phyloP scores from a whole-genome alignment of 2,329 filamentous ascomycete species.

The Podosphaera leucotricha region DNA sequence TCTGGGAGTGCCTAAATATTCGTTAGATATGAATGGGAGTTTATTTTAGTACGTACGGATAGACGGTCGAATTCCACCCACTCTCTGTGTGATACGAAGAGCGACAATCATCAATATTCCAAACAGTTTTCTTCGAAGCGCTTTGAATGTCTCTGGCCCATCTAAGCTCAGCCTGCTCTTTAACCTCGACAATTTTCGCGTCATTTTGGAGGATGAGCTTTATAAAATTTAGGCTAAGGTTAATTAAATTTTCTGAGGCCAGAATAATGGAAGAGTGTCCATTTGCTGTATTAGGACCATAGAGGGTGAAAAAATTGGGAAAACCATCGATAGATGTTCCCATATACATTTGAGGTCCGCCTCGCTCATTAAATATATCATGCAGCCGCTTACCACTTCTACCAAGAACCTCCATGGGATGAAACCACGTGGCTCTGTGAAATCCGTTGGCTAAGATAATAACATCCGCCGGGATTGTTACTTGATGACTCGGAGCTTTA shows the following conservation, averaged over 20 bases:
- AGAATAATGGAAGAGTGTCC: conserved; percentile 10
- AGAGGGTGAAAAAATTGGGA: conserved; percentile 14
- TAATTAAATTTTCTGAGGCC: conserved; percentile 10
- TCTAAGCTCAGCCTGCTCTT: conserved; percentile 23
- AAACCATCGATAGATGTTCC: conserved; percentile 7
- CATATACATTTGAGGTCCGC: conserved; percentile 33
- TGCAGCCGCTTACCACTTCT: conserved; percentile 23
- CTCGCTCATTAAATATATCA: conserved; percentile 27
- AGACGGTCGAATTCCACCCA: conserved; percentile 26
- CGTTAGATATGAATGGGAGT: background rate
- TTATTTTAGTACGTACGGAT: conserved; percentile 16
- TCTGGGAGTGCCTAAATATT: conserved; percentile 22
- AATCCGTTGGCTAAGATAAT: conserved; percentile 36
- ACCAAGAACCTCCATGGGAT: conserved; percentile 27
- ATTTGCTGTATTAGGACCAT: conserved; percentile 12
- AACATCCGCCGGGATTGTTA: conserved; percentile 27
- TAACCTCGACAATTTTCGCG: conserved; percentile 22
- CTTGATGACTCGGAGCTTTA: conserved; percentile 12
- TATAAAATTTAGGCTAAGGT: conserved; percentile 13
- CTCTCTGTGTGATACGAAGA: conserved; percentile 14
- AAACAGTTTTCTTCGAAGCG: conserved; percentile 30
- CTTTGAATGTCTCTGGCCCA: conserved; percentile 24
- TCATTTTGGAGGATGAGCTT: conserved; percentile 22
- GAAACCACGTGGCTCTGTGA: conserved; percentile 28
- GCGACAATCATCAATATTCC: conserved; percentile 20